These are phyloP conservation scores for Pestalotiopsis sp. DNA, from an alignment of 2,329 filamentous ascomycete genomes.

Conservation along the genomic window DNA sequence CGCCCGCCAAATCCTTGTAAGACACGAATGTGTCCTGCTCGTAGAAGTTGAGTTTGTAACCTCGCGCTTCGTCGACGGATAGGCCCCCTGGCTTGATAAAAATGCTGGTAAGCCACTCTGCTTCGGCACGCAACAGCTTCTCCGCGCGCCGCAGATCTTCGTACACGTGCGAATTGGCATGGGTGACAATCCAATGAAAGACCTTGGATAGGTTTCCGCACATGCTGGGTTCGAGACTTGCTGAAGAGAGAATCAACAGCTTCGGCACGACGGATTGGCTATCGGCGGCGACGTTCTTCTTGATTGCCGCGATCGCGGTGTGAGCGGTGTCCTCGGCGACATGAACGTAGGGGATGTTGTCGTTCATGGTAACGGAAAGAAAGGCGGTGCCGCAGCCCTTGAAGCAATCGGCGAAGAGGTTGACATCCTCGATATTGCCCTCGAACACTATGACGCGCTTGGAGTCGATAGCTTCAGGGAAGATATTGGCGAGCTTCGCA, in stretches of 20 bases:
- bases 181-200: conserved; percentile 32
- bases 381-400: conserved; percentile 39
- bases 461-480: conserved; percentile 35
- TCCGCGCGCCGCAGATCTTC: conserved; percentile 38
- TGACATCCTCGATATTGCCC: conserved; percentile 41
- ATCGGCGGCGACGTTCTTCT: neutral
- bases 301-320: conserved; percentile 37
- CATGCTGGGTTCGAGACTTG: conserved; percentile 42
- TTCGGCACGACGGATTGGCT: conserved; percentile 31
- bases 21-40: conserved; percentile 39
- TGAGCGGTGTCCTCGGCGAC: conserved; percentile 38
- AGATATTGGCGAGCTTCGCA: conserved; percentile 36
- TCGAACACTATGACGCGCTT: conserved; percentile 41
- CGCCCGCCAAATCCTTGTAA: conserved; percentile 47
- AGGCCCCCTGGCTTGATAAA: conserved; percentile 47
- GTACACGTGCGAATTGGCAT: conserved; percentile 39
- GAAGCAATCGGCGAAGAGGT: conserved; percentile 39
- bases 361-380: conserved; percentile 39
- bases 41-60: conserved; percentile 41
- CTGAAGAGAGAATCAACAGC: conserved; percentile 45
- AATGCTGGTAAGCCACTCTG: conserved; percentile 38
- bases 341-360: conserved; percentile 44
- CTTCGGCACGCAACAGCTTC: conserved; percentile 36
- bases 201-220: conserved; percentile 29
- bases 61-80: conserved; percentile 36